Evolutionary conservation across 257 asterid species (phyloP).

Genomic region (Nicotiana sylvestris): DNA sequence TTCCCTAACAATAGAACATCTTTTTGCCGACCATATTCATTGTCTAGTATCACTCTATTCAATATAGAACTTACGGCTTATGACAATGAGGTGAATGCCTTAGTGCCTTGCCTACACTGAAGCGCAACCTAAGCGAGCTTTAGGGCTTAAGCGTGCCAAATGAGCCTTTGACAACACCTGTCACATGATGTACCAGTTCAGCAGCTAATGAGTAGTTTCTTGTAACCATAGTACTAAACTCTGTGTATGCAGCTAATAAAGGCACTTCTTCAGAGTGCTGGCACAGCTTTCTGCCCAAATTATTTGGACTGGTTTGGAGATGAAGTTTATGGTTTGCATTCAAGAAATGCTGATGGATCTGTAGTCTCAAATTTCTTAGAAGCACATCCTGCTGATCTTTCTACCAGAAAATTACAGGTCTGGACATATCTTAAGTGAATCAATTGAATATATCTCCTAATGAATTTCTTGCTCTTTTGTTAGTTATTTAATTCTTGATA

Average conservation of each 20-base stretch:
- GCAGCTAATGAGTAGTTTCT: background rate
- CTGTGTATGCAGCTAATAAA: conserved; percentile 63
- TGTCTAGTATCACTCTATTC: too few species aligned
- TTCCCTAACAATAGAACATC: too few species aligned
- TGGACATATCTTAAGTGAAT: background rate
- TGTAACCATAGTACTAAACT: background rate
- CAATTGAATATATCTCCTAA: background rate
- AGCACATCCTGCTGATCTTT: conserved; percentile 71
- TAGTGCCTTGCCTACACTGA: too few species aligned
- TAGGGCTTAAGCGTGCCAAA: too few species aligned
- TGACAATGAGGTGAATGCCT: too few species aligned
- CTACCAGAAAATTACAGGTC: conserved; percentile 84
- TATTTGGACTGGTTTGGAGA: conserved; percentile 79
- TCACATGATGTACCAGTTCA: too few species aligned
- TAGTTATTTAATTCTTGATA: background rate
- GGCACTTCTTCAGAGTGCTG: conserved; percentile 85
- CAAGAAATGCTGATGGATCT: conserved; percentile 72
- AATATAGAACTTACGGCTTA: too few species aligned
- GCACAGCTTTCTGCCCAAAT: conserved; percentile 81
- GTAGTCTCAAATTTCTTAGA: conserved; percentile 74
- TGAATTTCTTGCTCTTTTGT: background rate
- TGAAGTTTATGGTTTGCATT: conserved; percentile 45
- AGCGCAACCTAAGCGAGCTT: too few species aligned
- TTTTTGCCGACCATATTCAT: too few species aligned
- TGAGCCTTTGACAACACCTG: too few species aligned